Conservation (phyloP, 305 asterid species). For the Ajuga reptans region DNA sequence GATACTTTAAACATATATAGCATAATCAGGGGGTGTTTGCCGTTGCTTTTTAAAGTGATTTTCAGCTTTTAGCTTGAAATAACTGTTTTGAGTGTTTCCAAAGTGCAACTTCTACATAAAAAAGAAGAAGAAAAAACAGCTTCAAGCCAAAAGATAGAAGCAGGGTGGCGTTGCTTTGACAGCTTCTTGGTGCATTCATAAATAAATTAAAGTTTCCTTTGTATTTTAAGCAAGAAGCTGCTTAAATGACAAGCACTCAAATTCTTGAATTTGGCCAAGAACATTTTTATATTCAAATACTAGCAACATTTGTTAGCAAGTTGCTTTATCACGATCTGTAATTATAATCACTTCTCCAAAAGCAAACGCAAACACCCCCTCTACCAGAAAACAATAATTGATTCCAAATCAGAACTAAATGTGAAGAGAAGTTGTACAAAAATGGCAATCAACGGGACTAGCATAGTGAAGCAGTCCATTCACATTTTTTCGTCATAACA, state of each 20-base stretch:
- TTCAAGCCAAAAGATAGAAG: neutral
- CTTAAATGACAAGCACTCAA: neutral
- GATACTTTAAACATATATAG: neutral
- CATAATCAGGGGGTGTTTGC: neutral
- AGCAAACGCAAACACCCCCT: neutral
- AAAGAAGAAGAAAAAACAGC: neutral
- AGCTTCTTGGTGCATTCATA: neutral
- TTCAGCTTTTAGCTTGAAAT: neutral
- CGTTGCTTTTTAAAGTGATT: neutral
- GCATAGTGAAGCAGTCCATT: neutral
- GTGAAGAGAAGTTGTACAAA: neutral
- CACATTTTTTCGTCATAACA: slow-evolving; percentile 4
- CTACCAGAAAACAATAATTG: neutral
- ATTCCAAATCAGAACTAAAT: neutral
- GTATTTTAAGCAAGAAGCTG: neutral
- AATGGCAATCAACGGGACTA: neutral
- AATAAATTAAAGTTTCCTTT: neutral
- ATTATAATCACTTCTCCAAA: neutral
- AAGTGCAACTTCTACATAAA: neutral
- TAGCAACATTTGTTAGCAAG: neutral
- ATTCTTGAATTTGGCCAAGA: neutral
- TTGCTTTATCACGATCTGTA: no score
- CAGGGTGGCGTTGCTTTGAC: neutral
- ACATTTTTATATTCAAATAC: neutral
- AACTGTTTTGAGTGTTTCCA: neutral